Evolutionary conservation across 1,139 yeast species (phyloP).

Genomic region (Geotrichum candidum): DNA sequence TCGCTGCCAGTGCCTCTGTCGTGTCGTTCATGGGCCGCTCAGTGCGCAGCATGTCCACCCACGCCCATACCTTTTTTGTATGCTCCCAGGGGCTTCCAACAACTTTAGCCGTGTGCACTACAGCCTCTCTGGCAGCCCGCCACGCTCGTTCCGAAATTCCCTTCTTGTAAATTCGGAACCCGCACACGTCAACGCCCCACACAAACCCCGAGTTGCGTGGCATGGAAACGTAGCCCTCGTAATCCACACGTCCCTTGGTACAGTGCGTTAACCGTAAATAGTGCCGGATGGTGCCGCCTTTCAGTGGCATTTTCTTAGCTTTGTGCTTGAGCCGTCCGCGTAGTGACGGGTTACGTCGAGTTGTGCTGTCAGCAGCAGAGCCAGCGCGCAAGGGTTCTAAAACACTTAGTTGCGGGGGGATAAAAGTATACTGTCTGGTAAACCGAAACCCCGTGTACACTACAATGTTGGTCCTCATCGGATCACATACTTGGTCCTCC

Average conservation of each 20-base stretch:
- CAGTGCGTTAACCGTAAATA: slow-evolving; percentile 52
- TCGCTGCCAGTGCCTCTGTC: background rate
- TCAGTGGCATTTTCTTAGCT: background rate
- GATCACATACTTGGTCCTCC: slow-evolving; percentile 40
- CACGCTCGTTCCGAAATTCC: background rate
- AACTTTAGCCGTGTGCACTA: background rate
- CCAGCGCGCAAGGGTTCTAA: background rate
- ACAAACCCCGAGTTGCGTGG: slow-evolving; percentile 41
- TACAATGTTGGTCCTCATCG: slow-evolving; percentile 29
- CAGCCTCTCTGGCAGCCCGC: background rate
- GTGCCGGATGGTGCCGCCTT: slow-evolving; percentile 34
- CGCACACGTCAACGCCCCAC: slow-evolving; percentile 52
- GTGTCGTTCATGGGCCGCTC: background rate
- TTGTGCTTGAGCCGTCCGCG: background rate
- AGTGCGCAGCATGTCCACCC: background rate
- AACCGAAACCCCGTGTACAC: slow-evolving; percentile 59
- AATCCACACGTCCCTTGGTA: slow-evolving; percentile 47
- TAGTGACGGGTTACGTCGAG: background rate
- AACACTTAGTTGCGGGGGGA: slow-evolving; percentile 32
- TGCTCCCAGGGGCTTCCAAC: background rate
- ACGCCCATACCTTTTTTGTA: background rate
- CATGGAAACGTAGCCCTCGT: slow-evolving; percentile 40
- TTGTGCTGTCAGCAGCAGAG: background rate
- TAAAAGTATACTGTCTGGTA: slow-evolving; percentile 43
- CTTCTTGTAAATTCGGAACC: slow-evolving; percentile 22